Conservation (phyloP, 768 basidiomycete species). For the Trametes sanguinea region DNA sequence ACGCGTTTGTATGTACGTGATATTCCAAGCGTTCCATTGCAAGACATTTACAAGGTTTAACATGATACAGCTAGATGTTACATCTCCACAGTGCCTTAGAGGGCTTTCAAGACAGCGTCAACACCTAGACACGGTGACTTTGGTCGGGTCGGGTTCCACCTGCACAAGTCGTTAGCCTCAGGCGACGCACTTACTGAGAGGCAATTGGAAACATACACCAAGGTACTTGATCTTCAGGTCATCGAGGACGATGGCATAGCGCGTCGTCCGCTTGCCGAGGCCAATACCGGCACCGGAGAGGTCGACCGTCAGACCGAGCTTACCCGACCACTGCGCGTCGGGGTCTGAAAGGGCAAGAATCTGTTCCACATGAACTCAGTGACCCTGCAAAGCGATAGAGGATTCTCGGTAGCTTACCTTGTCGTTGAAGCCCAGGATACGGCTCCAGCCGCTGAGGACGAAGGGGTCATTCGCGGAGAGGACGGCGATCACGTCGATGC, state of each 20-base stretch:
- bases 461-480: slow-evolving; percentile 80
- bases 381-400: too few species aligned
- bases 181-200: neutral
- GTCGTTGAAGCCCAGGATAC: slow-evolving; percentile 49
- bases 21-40: neutral
- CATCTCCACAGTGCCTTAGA: slow-evolving; percentile 11
- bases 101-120: slow-evolving; percentile 43
- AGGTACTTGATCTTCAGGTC: slow-evolving; percentile 69
- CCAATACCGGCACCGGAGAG: slow-evolving; percentile 38
- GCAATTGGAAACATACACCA: slow-evolving; percentile 29
- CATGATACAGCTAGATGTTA: slow-evolving; percentile 5
- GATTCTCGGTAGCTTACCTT: slow-evolving; percentile 42
- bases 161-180: neutral
- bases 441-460: slow-evolving; percentile 51
- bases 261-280: slow-evolving; percentile 40
- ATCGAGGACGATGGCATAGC: slow-evolving; percentile 67
- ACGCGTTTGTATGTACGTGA: too few species aligned
- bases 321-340: slow-evolving; percentile 34
- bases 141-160: slow-evolving; percentile 34
- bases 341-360: slow-evolving; percentile 39
- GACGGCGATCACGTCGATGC: slow-evolving; percentile 68
- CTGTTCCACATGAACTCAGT: slow-evolving; percentile 16
- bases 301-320: slow-evolving; percentile 53
- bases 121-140: slow-evolving; percentile 39
- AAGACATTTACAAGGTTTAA: neutral